Percentiles rank a stretch among this genome's conserved stretches.
phyloP scores from a whole-genome alignment of 1,139 yeast species.

The Arxiozyma heterogenica region DNA sequence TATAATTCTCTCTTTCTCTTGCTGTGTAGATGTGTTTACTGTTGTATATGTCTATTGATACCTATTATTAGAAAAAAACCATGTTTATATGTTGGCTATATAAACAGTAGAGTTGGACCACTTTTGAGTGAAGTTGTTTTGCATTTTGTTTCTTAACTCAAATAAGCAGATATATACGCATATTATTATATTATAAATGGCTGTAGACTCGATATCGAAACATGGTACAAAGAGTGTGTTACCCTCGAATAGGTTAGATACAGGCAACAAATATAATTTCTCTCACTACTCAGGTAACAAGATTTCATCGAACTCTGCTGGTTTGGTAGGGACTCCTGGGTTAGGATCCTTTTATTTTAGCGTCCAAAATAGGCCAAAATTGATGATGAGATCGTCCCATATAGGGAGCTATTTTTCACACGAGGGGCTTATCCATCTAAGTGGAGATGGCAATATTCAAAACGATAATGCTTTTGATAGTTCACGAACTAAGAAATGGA shows the following conservation, averaged over 20 bases:
- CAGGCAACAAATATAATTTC: not conserved
- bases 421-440: conserved; percentile 8
- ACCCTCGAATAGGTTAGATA: not conserved
- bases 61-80: too few relatives aligned
- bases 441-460: conserved; percentile 2
- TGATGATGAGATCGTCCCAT: conserved; percentile 12
- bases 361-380: conserved; percentile 7
- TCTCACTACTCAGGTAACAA: not conserved
- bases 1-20: too few relatives aligned
- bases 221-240: not conserved
- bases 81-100: not conserved
- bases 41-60: too few relatives aligned
- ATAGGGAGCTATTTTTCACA: conserved; percentile 8
- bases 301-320: not conserved
- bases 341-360: conserved; percentile 4
- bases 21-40: not conserved
- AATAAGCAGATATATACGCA: too few relatives aligned
- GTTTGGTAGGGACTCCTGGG: not conserved
- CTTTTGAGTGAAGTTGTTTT: not conserved
- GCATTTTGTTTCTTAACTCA: too few relatives aligned
- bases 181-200: not conserved
- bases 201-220: not conserved
- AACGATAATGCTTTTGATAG: not conserved
- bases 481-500: not conserved
- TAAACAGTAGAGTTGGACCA: not conserved